Evolutionary conservation across 345 rosid genomes (phyloP).

Genomic region (Pistacia atlantica): DNA sequence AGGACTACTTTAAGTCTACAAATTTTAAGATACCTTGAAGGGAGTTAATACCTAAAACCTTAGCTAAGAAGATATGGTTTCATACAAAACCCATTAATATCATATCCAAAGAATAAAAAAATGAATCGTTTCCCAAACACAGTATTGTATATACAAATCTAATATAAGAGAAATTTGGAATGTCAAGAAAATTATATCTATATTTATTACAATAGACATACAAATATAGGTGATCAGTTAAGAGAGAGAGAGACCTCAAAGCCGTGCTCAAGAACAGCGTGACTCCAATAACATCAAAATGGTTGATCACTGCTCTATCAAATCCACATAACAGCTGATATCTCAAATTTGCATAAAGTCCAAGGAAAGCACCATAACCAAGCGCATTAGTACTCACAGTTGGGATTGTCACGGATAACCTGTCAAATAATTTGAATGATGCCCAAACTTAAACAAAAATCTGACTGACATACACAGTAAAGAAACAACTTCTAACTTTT

Average conservation of each 20-base stretch:
- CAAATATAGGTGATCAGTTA: background rate
- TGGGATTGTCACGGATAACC: constrained; percentile 76
- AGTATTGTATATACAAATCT: background rate
- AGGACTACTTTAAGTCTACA: too few species aligned
- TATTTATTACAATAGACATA: too few species aligned
- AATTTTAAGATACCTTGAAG: too few species aligned
- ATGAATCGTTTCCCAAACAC: background rate
- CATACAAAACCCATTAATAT: background rate
- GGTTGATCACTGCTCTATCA: constrained; percentile 67
- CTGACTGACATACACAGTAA: background rate
- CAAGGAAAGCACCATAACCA: constrained; percentile 91
- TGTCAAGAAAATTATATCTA: background rate
- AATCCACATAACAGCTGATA: constrained; percentile 76
- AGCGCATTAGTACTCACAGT: constrained; percentile 56
- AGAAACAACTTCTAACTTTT: too few species aligned
- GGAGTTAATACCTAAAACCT: too few species aligned
- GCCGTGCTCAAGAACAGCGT: constrained; percentile 83
- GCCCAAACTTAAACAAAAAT: background rate
- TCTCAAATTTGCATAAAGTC: constrained; percentile 79
- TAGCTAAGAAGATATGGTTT: background rate
- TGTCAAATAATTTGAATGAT: constrained; percentile 29
- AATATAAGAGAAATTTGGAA: background rate
- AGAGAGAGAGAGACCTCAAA: constrained; percentile 52
- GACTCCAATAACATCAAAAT: constrained; percentile 96
- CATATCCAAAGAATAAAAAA: background rate